Conservation (phyloP, 306 rosid genomes). For the Canavalia ensiformis region DNA sequence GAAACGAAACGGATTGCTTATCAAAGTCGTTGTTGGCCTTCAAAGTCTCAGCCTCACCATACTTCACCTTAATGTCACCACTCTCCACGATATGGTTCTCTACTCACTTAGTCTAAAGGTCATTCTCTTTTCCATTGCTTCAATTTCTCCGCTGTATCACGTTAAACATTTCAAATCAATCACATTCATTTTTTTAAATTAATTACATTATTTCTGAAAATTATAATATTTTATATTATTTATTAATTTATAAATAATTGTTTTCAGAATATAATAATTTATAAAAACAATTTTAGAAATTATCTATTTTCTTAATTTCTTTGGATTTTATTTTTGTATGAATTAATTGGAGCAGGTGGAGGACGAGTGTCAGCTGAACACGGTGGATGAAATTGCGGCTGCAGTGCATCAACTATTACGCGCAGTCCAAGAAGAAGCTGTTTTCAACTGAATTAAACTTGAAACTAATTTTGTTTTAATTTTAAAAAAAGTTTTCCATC, state of each 20-base stretch:
- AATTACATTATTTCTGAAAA: too few species aligned
- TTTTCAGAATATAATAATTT: too few species aligned
- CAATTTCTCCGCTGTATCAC: too few species aligned
- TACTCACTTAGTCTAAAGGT: conserved; percentile 91
- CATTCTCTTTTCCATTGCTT: neutral
- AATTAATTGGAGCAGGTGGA: conserved; percentile 69
- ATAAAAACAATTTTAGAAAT: neutral
- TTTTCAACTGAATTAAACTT: conserved; percentile 54
- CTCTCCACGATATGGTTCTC: conserved; percentile 68
- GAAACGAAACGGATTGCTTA: conserved; percentile 63
- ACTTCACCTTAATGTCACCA: conserved; percentile 88
- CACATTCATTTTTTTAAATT: too few species aligned
- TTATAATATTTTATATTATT: too few species aligned
- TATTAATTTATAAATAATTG: too few species aligned
- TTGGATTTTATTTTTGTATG: neutral
- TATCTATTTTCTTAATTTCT: neutral
- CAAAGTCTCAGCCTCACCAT: conserved; percentile 68
- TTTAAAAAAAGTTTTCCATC: neutral
- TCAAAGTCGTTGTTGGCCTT: conserved; percentile 74
- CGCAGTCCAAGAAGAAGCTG: conserved; percentile 60
- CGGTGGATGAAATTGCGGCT: conserved; percentile 92
- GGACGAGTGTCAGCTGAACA: conserved; percentile 74
- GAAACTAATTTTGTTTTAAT: conserved; percentile 9
- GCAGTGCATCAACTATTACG: conserved; percentile 80
- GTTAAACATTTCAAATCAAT: too few species aligned